phyloP scores from a whole-genome alignment of 148 eudicot genomes.

The Fagopyrum homotropicum region DNA sequence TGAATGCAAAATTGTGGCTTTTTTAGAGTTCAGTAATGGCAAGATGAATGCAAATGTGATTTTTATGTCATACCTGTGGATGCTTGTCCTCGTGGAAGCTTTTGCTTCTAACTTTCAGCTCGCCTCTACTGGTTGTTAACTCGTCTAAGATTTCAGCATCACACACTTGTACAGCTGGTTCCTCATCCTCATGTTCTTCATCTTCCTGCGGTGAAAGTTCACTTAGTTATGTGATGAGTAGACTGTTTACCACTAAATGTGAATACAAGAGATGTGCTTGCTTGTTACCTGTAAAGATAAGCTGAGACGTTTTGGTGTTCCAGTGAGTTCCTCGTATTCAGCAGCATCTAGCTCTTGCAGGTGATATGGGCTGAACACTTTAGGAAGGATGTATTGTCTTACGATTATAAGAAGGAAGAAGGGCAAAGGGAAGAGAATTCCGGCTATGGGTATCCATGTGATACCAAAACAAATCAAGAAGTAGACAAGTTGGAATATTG shows the following conservation, averaged over 20 bases:
- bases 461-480: slow-evolving; percentile 64
- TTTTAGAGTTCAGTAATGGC: neutral
- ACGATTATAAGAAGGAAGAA: slow-evolving; percentile 60
- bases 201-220: slow-evolving; percentile 17
- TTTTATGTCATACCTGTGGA: slow-evolving; percentile 23
- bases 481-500: slow-evolving; percentile 49
- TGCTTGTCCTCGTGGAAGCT: slow-evolving; percentile 26
- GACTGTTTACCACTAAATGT: too few species aligned
- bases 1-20: neutral
- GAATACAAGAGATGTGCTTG: neutral
- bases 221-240: neutral
- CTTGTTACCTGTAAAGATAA: slow-evolving; percentile 25
- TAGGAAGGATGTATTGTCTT: slow-evolving; percentile 59
- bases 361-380: slow-evolving; percentile 43
- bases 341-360: slow-evolving; percentile 76
- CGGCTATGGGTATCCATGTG: slow-evolving; percentile 83
- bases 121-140: slow-evolving; percentile 52
- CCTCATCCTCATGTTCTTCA: slow-evolving; percentile 17
- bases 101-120: slow-evolving; percentile 36
- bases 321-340: slow-evolving; percentile 72
- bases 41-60: neutral
- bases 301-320: slow-evolving; percentile 30
- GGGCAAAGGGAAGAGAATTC: slow-evolving; percentile 72
- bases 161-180: slow-evolving; percentile 7
- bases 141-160: slow-evolving; percentile 43